These are phyloP conservation scores for Malus hybrid DNA, from an alignment of 331 rosid species.

Conservation along the genomic window DNA sequence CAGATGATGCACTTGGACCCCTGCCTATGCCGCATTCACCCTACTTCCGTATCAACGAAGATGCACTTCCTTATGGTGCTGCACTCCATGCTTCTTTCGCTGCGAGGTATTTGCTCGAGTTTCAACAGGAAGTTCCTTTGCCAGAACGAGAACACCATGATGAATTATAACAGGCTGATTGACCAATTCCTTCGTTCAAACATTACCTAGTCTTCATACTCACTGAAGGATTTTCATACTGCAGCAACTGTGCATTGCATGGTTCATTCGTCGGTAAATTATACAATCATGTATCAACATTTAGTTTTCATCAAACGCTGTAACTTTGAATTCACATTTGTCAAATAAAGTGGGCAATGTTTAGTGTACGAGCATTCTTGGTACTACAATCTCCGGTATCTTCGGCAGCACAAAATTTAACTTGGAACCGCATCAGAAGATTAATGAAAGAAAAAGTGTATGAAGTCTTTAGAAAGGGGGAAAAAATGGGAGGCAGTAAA, in stretches of 20 bases:
- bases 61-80: conserved; percentile 69
- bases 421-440: neutral
- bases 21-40: conserved; percentile 41
- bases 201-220: neutral
- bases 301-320: neutral
- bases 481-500: too few species aligned
- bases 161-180: conserved; percentile 29
- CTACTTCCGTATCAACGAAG: conserved; percentile 59
- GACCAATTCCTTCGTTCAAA: neutral
- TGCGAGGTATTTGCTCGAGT: conserved; percentile 40
- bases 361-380: neutral
- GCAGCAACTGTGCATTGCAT: neutral
- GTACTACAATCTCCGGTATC: neutral
- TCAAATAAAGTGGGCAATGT: neutral
- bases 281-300: neutral
- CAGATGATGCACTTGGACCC: conserved; percentile 25
- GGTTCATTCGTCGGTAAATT: neutral
- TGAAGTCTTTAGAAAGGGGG: neutral
- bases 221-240: neutral
- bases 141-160: conserved; percentile 25
- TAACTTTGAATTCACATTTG: neutral
- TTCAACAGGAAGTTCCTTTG: conserved; percentile 16
- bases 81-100: conserved; percentile 90
- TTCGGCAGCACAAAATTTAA: neutral
- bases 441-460: neutral